A percentile compares a stretch with the other conserved stretches of the same genome.
Evolutionary conservation across 2,329 filamentous ascomycete species (phyloP).

Genomic region (Verruconis gallopava): DNA sequence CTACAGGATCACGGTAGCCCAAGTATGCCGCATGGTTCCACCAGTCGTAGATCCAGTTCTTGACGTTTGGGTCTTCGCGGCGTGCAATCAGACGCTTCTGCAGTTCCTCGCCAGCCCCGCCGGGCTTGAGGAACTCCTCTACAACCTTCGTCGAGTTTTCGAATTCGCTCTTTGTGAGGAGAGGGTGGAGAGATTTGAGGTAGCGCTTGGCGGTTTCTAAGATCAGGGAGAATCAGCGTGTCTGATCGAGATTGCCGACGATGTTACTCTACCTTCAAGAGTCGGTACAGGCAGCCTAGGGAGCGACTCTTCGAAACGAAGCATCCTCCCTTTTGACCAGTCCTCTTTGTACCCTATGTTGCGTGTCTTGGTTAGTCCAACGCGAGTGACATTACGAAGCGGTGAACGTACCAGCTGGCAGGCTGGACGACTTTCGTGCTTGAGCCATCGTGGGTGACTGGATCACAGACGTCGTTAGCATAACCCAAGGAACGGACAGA

Average conservation of each 20-base stretch:
- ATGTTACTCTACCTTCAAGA: conserved; percentile 42
- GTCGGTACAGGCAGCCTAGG: conserved; percentile 67
- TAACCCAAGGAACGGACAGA: neutral
- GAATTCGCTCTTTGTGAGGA: conserved; percentile 56
- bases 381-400: neutral
- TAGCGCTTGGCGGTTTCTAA: conserved; percentile 64
- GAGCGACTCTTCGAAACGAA: conserved; percentile 77
- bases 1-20: conserved; percentile 83
- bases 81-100: conserved; percentile 78
- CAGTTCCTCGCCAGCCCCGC: conserved; percentile 66
- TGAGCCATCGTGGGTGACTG: conserved; percentile 17
- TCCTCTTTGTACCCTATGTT: conserved; percentile 63
- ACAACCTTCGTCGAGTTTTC: conserved; percentile 70
- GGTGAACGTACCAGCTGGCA: conserved; percentile 31
- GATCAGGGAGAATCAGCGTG: no score
- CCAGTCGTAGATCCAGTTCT: conserved; percentile 97
- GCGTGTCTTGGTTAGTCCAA: conserved; percentile 8
- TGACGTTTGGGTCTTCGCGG: conserved; percentile 63
- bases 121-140: conserved; percentile 77
- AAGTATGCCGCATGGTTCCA: conserved; percentile 96
- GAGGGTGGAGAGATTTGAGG: conserved; percentile 63
- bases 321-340: conserved; percentile 63
- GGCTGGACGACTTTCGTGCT: conserved; percentile 29
- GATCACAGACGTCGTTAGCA: neutral
- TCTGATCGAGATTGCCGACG: no score